A percentile compares a stretch with the other conserved stretches of the same genome.
phyloP scores from a whole-genome alignment of 164 flowering plant species.

The Vitis amurensis region DNA sequence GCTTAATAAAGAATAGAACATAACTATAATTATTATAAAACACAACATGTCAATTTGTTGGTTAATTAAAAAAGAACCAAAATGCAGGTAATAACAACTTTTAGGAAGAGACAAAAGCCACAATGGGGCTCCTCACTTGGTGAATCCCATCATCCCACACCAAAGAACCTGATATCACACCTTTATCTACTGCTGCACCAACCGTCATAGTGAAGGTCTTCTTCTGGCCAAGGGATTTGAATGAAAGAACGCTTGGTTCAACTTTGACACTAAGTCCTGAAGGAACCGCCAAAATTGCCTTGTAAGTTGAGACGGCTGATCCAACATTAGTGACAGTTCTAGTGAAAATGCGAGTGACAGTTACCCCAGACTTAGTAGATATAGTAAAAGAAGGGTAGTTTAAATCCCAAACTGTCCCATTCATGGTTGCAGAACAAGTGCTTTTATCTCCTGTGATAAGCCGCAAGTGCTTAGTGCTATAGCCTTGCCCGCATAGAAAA shows the following conservation, averaged over 20 bases:
- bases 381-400: constrained; percentile 62
- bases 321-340: constrained; percentile 77
- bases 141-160: constrained; percentile 57
- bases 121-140: constrained; percentile 67
- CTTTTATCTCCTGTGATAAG: constrained; percentile 41
- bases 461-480: constrained; percentile 20
- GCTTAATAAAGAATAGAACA: no score
- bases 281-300: constrained; percentile 25
- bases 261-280: constrained; percentile 34
- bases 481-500: constrained; percentile 56
- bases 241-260: constrained; percentile 34
- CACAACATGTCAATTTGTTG: no score
- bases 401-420: constrained; percentile 44
- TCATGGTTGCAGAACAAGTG: constrained; percentile 31
- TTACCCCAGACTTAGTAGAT: neutral
- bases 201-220: constrained; percentile 40
- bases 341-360: constrained; percentile 26
- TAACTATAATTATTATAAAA: no score
- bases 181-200: constrained; percentile 6
- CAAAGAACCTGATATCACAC: constrained; percentile 35
- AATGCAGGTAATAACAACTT: no score
- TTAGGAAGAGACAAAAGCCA: constrained; percentile 20
- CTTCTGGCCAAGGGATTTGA: constrained; percentile 38
- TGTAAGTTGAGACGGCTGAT: constrained; percentile 37
- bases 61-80: no score